Conservation (phyloP, 2,329 filamentous ascomycete species). For the Exophiala mesophila region DNA sequence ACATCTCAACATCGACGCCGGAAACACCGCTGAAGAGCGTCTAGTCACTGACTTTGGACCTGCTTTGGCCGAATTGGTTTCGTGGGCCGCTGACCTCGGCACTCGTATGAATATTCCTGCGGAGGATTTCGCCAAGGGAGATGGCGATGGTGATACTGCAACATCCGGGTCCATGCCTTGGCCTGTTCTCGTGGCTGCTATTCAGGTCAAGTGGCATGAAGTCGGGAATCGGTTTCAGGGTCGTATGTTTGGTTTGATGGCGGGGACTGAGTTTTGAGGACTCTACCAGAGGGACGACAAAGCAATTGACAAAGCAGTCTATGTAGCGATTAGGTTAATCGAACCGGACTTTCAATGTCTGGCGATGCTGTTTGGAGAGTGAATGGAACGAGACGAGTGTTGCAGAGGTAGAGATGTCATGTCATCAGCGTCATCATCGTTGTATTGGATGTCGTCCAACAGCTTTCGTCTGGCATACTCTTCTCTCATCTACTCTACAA, state of each 20-base stretch:
- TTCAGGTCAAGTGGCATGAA: constrained; percentile 76
- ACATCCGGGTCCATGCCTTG: constrained; percentile 52
- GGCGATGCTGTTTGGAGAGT: too few species aligned
- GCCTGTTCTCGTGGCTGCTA: constrained; percentile 64
- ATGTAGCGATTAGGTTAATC: too few species aligned
- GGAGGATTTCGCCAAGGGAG: not conserved
- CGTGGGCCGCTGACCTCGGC: constrained; percentile 79
- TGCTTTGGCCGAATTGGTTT: constrained; percentile 77
- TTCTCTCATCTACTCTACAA: too few species aligned
- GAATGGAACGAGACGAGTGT: too few species aligned
- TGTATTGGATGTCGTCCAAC: too few species aligned
- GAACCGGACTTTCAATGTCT: too few species aligned
- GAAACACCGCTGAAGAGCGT: constrained; percentile 53
- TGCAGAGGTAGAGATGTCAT: too few species aligned
- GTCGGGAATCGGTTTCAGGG: constrained; percentile 33
- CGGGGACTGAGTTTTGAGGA: constrained; percentile 19
- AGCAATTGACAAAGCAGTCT: too few species aligned
- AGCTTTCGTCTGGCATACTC: too few species aligned
- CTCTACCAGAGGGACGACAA: too few species aligned
- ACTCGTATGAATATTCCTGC: constrained; percentile 44
- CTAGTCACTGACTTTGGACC: constrained; percentile 70
- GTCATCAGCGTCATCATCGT: too few species aligned
- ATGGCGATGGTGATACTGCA: constrained; percentile 41
- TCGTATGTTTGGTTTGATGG: constrained; percentile 26
- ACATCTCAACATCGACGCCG: constrained; percentile 63